Evolutionary conservation across 257 asterid species (phyloP).

Genomic region (Catharanthus roseus): DNA sequence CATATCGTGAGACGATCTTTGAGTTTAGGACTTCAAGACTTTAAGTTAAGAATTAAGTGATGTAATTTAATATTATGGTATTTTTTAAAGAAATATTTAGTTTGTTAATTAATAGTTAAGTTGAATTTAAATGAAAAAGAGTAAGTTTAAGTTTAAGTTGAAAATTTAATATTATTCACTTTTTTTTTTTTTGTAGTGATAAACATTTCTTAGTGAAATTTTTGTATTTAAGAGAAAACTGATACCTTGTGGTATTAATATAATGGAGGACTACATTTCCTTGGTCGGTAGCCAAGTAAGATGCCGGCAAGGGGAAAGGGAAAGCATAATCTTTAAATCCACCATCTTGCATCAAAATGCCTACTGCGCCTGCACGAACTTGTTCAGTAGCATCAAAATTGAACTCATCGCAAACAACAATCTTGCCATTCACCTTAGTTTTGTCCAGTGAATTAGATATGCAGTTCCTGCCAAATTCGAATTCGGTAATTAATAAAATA

Average conservation of each 20-base stretch:
- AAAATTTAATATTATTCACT: too few relatives aligned
- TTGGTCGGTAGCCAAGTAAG: conserved; percentile 31
- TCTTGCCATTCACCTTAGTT: conserved; percentile 31
- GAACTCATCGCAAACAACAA: conserved; percentile 45
- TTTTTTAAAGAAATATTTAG: too few relatives aligned
- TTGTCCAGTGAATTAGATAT: conserved; percentile 31
- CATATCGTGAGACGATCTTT: too few relatives aligned
- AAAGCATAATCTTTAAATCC: conserved; percentile 34
- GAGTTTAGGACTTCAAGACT: too few relatives aligned
- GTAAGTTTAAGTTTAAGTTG: too few relatives aligned
- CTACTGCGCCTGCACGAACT: conserved; percentile 33
- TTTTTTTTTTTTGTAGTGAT: too few relatives aligned
- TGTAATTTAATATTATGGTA: too few relatives aligned
- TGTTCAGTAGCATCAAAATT: conserved; percentile 17
- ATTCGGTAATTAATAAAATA: neutral
- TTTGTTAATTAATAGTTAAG: too few relatives aligned
- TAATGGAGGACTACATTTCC: conserved; percentile 29
- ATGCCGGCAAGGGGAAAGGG: conserved; percentile 44
- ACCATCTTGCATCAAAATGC: conserved; percentile 39
- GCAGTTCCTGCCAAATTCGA: conserved; percentile 37
- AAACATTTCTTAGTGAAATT: too few relatives aligned
- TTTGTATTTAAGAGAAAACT: too few relatives aligned
- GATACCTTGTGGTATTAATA: conserved; percentile 39
- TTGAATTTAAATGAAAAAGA: too few relatives aligned
- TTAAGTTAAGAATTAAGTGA: too few relatives aligned